Evolutionary conservation across 148 eudicot genomes (phyloP).

Genomic region (Limonium bicolor): DNA sequence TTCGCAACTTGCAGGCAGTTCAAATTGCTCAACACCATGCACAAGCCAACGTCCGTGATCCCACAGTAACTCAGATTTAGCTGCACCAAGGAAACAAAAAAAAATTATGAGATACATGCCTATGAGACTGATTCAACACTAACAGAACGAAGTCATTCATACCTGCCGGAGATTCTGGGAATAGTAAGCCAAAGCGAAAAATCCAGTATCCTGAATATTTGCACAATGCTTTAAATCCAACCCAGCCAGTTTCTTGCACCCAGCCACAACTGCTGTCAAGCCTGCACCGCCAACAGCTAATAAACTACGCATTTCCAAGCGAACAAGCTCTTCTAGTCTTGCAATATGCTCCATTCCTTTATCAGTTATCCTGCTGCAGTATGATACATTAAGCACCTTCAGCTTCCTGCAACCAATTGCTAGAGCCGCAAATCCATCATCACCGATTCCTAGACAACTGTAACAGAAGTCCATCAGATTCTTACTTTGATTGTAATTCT

Average conservation of each 20-base stretch:
- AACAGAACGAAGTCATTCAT: neutral
- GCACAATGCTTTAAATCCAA: slow-evolving; percentile 59
- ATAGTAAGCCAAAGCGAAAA: slow-evolving; percentile 49
- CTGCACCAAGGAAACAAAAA: slow-evolving; percentile 21
- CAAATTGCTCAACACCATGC: slow-evolving; percentile 58
- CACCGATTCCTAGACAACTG: slow-evolving; percentile 58
- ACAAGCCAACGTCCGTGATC: slow-evolving; percentile 51
- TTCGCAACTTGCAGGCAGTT: slow-evolving; percentile 60
- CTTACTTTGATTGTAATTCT: too few relatives aligned
- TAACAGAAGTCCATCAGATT: slow-evolving; percentile 1
- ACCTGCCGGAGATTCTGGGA: slow-evolving; percentile 53
- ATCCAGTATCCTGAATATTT: slow-evolving; percentile 51
- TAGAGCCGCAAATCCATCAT: slow-evolving; percentile 47
- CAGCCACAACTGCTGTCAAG: slow-evolving; percentile 39
- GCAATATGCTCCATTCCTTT: slow-evolving; percentile 44
- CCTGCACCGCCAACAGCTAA: slow-evolving; percentile 33
- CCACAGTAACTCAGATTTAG: slow-evolving; percentile 38
- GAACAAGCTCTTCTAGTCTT: slow-evolving; percentile 31
- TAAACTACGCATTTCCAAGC: slow-evolving; percentile 55
- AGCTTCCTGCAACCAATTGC: slow-evolving; percentile 57
- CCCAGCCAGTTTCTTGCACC: slow-evolving; percentile 45
- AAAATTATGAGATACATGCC: neutral
- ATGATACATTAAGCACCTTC: slow-evolving; percentile 49
- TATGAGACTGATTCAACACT: neutral
- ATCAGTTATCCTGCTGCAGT: slow-evolving; percentile 50